Percentiles rank a stretch among this genome's conserved stretches.
phyloP scores from a whole-genome alignment of 140 eudicot species.

The Oenanthe javanica region DNA sequence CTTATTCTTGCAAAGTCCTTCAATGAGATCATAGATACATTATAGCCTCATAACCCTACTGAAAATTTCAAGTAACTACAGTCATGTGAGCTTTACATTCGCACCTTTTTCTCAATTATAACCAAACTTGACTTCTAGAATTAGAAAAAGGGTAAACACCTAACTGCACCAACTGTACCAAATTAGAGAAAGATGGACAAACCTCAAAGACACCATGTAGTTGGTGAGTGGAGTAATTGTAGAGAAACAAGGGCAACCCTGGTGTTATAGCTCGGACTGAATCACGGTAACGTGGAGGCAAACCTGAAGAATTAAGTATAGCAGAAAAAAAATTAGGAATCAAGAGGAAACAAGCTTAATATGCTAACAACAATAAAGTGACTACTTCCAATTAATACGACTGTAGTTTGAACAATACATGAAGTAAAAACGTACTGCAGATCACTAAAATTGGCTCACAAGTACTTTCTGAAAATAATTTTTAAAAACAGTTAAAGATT shows the following conservation, averaged over 20 bases:
- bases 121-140: background rate
- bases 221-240: constrained; percentile 95
- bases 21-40: too few relatives aligned
- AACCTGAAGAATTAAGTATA: constrained; percentile 38
- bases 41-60: background rate
- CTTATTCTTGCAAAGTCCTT: too few relatives aligned
- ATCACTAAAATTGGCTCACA: too few relatives aligned
- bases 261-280: constrained; percentile 92
- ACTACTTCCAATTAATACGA: background rate
- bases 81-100: background rate
- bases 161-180: background rate
- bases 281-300: constrained; percentile 94
- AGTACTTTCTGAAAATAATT: too few relatives aligned
- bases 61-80: background rate
- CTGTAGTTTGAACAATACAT: background rate
- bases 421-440: background rate
- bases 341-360: background rate
- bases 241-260: constrained; percentile 83
- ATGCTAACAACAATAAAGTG: background rate
- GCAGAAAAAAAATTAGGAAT: background rate
- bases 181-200: constrained; percentile 1
- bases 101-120: background rate
- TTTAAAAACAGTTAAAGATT: background rate
- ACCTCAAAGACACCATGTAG: constrained; percentile 98
- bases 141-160: background rate